These are phyloP conservation scores for Balamuthia mandrillaris DNA, from an alignment of 208 protist species.

Conservation along the genomic window DNA sequence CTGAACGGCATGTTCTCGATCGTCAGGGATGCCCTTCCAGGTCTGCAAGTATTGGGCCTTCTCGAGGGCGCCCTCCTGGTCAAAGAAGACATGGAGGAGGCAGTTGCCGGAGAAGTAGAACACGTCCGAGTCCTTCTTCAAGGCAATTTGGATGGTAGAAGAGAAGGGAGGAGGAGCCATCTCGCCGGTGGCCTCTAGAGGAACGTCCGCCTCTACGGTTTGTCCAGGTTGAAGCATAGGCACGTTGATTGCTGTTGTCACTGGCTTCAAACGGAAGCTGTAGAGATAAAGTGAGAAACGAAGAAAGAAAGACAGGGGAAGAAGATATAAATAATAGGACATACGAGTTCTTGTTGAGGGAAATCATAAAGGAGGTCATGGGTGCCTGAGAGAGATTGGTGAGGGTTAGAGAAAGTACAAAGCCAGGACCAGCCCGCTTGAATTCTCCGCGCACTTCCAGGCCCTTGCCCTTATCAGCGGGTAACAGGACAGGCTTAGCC, in stretches of 20 bases:
- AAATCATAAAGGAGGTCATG: not conserved
- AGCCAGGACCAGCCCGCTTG: slow-evolving; percentile 34
- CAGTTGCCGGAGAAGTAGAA: slow-evolving; percentile 51
- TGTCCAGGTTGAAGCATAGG: not conserved
- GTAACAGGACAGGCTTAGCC: slow-evolving; percentile 52
- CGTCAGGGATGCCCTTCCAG: slow-evolving; percentile 18
- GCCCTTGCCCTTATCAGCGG: slow-evolving; percentile 52
- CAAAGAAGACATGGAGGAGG: slow-evolving; percentile 49
- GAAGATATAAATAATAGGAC: not conserved
- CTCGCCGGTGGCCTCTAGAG: not conserved
- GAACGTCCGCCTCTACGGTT: not conserved
- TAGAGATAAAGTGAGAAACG: not conserved
- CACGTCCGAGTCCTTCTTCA: slow-evolving; percentile 60
- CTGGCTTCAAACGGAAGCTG: slow-evolving; percentile 1
- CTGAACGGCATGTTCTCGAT: not conserved
- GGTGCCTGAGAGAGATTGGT: slow-evolving; percentile 21
- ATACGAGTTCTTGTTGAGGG: slow-evolving; percentile 48
- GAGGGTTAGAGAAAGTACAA: not conserved
- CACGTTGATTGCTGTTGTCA: not conserved
- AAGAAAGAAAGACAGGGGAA: not conserved
- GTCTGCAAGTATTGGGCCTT: not conserved
- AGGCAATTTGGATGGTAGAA: slow-evolving; percentile 53
- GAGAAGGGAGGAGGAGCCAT: slow-evolving; percentile 4
- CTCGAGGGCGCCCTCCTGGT: slow-evolving; percentile 33
- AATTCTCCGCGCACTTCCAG: slow-evolving; percentile 59